phyloP scores from a whole-genome alignment of 2,329 filamentous ascomycete species.

The Trichoderma aggressivum region DNA sequence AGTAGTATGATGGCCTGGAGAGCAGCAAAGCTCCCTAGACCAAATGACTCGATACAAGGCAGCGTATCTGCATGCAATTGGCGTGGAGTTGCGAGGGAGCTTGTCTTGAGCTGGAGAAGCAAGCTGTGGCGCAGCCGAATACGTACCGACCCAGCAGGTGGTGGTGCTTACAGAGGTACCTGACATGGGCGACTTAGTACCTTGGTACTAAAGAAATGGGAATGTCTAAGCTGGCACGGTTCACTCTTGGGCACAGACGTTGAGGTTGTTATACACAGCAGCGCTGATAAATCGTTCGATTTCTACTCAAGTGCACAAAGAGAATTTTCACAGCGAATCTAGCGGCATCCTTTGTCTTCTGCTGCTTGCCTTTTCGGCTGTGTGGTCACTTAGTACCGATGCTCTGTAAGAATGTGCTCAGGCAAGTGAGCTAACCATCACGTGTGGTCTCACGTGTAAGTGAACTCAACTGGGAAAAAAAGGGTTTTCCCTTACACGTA shows the following conservation, averaged over 20 bases:
- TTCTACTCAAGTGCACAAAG: not conserved
- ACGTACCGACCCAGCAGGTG: not conserved
- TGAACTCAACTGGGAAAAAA: not conserved
- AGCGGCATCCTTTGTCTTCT: not conserved
- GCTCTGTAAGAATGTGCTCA: not conserved
- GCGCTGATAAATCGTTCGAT: not conserved
- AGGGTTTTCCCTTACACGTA: not conserved
- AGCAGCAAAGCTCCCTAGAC: constrained; percentile 11
- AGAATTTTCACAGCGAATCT: not conserved
- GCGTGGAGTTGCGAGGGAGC: constrained; percentile 6
- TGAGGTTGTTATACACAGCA: not conserved
- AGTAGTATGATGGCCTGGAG: not conserved
- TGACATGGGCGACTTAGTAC: not conserved
- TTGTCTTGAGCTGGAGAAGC: constrained; percentile 5
- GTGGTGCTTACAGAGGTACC: not conserved
- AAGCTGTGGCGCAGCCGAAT: constrained; percentile 8
- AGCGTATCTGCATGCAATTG: not conserved
- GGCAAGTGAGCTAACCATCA: not conserved
- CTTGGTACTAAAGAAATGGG: not conserved
- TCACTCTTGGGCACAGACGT: not conserved
- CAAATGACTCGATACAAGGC: not conserved
- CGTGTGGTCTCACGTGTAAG: not conserved
- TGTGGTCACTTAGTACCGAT: not conserved
- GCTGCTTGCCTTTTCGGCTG: not conserved
- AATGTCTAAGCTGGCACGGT: not conserved